These are phyloP conservation scores for Aspergillus sp. DNA, from an alignment of 2,329 filamentous ascomycete species.

Conservation along the genomic window DNA sequence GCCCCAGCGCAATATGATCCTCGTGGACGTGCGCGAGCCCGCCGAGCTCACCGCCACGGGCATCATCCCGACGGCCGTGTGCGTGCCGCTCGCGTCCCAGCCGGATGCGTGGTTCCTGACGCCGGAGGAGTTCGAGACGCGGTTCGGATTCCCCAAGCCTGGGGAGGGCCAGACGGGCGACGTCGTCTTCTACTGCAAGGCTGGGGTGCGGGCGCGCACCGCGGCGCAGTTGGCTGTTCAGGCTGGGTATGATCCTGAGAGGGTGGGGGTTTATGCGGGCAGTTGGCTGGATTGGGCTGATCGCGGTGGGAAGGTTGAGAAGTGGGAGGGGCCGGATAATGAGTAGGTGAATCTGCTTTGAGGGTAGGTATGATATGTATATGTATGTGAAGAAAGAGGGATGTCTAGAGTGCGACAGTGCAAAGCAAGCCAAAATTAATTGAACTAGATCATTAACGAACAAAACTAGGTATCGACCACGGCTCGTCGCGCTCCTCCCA, in stretches of 20 bases:
- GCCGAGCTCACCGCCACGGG: slow-evolving; percentile 44
- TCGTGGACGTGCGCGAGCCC: slow-evolving; percentile 50
- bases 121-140: slow-evolving; percentile 76
- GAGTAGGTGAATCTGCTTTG: slow-evolving; percentile 1
- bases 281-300: slow-evolving; percentile 73
- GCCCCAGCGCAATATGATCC: slow-evolving; percentile 31
- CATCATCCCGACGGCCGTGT: slow-evolving; percentile 74
- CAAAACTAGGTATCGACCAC: slow-evolving; percentile 24
- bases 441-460: slow-evolving; percentile 16
- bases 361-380: neutral
- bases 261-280: slow-evolving; percentile 51
- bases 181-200: slow-evolving; percentile 89
- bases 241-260: slow-evolving; percentile 70
- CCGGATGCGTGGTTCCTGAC: slow-evolving; percentile 77
- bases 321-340: slow-evolving; percentile 36
- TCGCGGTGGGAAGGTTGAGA: slow-evolving; percentile 64
- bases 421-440: slow-evolving; percentile 4
- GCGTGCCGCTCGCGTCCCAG: slow-evolving; percentile 74
- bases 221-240: slow-evolving; percentile 75
- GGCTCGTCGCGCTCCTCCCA: slow-evolving; percentile 5
- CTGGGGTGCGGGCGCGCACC: slow-evolving; percentile 76
- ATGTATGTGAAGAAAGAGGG: slow-evolving; percentile 2
- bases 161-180: slow-evolving; percentile 33
- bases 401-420: neutral
- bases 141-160: slow-evolving; percentile 76